Evolutionary conservation across 2,329 filamentous ascomycete species (phyloP).

Genomic region (Cryphonectria parasitica): DNA sequence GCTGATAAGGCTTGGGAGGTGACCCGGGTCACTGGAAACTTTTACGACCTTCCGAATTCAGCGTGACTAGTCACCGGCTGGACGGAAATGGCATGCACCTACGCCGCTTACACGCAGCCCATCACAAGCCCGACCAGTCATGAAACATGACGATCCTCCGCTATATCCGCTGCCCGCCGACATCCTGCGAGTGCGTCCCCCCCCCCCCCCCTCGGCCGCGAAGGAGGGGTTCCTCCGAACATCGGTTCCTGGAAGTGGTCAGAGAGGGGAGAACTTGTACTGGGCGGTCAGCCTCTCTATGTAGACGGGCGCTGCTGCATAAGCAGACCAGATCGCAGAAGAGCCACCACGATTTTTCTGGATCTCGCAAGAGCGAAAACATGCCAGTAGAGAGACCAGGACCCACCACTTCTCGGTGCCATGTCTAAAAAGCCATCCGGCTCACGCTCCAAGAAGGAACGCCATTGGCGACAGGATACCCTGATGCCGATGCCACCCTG

Average conservation of each 20-base stretch:
- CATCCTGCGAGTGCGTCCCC: background rate
- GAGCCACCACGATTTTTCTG: background rate
- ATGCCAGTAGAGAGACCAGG: background rate
- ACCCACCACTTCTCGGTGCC: background rate
- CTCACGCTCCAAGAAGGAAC: background rate
- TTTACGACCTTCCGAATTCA: conserved; percentile 24
- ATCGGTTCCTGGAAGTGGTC: background rate
- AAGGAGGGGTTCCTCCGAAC: background rate
- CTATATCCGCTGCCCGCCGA: conserved; percentile 14
- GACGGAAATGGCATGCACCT: background rate
- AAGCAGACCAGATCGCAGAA: background rate
- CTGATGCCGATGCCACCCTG: background rate
- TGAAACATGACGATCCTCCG: conserved; percentile 14
- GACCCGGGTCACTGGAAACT: conserved; percentile 26
- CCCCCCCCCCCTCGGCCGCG: background rate
- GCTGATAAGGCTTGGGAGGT: conserved; percentile 22
- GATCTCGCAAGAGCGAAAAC: background rate
- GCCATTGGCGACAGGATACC: background rate
- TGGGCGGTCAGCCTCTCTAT: background rate
- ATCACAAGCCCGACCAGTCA: conserved; percentile 22
- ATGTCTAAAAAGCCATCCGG: background rate
- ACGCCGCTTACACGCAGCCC: conserved; percentile 1
- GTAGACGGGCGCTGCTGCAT: background rate
- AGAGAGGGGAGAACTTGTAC: background rate
- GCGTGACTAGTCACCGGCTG: conserved; percentile 21